Base-by-base conservation (phyloP, 2,329 filamentous ascomycete species). In the Aureobasidium sp. region DNA sequence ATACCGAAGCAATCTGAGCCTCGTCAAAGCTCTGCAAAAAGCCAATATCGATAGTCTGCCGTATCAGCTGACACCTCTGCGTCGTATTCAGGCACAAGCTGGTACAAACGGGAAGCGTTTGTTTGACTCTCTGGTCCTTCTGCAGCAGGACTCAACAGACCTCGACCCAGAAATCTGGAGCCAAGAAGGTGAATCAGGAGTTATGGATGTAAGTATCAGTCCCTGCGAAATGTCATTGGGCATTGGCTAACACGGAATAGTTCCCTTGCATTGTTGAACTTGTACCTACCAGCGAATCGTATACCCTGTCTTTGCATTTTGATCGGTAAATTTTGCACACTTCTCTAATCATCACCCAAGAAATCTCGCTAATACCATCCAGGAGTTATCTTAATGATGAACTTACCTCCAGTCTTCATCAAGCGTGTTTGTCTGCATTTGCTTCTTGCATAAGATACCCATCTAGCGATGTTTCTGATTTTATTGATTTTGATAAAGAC, bases 81-180 rank as follows among this genome's bases (percentile, higher is more conserved):
- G 91, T 29, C 81, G 81, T 0, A 85, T 96, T 14, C 90, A 93
- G 67, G 68, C 21, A 34, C 55, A 34, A 58, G 32, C 44, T 27
- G 21, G 37, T 9, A 44, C 37, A 14, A 62, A 72, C 61, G 79
- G 81, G 1, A 74, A 74, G 21, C 79, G 79, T 14, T 76, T 96
- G 0, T 96, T 96, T 70, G 90, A 96, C 69, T 89, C 88, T 1
- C 75, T 96, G 32, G 77, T 97, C 16, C 82, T 97, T 53, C 77
- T 96, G 11, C 92, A 97, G 69, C 85, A 87, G 47, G 78, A 82
- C 0, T 68, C 77, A 6, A 61, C 65, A 10, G 64, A 71, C 1
- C 70, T 84, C 7, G 75, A 84, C 64, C 34, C 71, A n/a, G 65
- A 68, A 1, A 75, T 84, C 39, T 85, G 82, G 82, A 75, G 70